A percentile compares a stretch with the other conserved stretches of the same genome.
Conservation (phyloP, 176 grass and related monocot species). For the Neostapfia colusana region DNA sequence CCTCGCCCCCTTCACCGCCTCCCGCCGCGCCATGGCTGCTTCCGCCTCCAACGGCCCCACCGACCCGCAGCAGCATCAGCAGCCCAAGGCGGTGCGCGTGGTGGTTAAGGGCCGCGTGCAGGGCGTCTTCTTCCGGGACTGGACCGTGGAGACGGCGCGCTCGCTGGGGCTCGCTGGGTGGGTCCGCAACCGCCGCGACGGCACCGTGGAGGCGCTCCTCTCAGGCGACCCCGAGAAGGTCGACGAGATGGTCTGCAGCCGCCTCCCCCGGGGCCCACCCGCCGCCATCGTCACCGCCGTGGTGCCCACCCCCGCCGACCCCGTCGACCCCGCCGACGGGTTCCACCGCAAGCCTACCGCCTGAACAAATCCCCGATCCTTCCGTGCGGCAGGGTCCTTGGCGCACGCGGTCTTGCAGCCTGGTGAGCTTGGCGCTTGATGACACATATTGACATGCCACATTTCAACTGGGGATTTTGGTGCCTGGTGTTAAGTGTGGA, state of each 20-base stretch:
- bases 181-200: slow-evolving; percentile 85
- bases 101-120: slow-evolving; percentile 84
- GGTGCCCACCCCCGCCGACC: slow-evolving; percentile 50
- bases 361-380: slow-evolving; percentile 7
- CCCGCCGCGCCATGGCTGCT: slow-evolving; percentile 39
- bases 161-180: slow-evolving; percentile 73
- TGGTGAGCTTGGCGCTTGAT: no score
- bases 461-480: background rate
- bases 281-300: slow-evolving; percentile 61
- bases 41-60: background rate
- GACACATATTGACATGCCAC: no score
- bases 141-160: slow-evolving; percentile 81
- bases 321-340: slow-evolving; percentile 46
- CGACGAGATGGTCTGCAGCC: slow-evolving; percentile 76
- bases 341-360: slow-evolving; percentile 71
- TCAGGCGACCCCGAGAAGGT: slow-evolving; percentile 59
- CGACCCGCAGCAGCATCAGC: background rate
- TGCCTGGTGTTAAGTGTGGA: background rate
- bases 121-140: slow-evolving; percentile 94
- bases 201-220: slow-evolving; percentile 81
- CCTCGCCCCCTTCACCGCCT: slow-evolving; percentile 25
- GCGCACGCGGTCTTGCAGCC: no score
- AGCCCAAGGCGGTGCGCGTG: slow-evolving; percentile 56
- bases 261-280: slow-evolving; percentile 55
- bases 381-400: background rate